phyloP scores from a whole-genome alignment of 768 basidiomycete species.

The Botryobasidium botryosum region DNA sequence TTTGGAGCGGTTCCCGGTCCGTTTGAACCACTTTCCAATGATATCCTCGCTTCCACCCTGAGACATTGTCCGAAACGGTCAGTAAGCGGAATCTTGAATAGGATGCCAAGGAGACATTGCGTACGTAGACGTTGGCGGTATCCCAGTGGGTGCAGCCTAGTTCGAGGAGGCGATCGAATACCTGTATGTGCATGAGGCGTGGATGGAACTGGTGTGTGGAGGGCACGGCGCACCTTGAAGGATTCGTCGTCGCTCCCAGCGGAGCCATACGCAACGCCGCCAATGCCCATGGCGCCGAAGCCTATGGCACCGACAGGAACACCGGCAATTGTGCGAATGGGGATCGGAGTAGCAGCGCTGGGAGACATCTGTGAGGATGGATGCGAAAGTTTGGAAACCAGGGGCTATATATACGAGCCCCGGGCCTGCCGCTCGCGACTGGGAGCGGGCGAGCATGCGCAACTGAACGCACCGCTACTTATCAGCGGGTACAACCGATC shows the following conservation, averaged over 20 bases:
- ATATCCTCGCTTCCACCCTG: constrained; percentile 26
- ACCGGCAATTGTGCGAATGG: constrained; percentile 30
- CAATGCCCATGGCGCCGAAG: constrained; percentile 40
- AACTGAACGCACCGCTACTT: too few species aligned
- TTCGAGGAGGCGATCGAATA: constrained; percentile 28
- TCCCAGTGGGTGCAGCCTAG: constrained; percentile 34
- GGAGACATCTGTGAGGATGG: too few species aligned
- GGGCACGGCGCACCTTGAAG: constrained; percentile 28
- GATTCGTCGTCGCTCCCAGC: constrained; percentile 36
- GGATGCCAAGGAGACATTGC: constrained; percentile 23
- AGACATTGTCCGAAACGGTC: background rate
- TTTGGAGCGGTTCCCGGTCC: constrained; percentile 31
- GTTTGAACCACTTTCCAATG: constrained; percentile 34
- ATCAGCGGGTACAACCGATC: too few species aligned
- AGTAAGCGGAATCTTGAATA: background rate
- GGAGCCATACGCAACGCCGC: constrained; percentile 20
- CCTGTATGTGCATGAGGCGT: constrained; percentile 13
- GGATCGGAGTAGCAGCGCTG: too few species aligned
- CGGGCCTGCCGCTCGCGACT: too few species aligned
- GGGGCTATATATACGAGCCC: too few species aligned
- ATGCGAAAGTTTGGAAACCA: too few species aligned
- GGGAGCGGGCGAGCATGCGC: too few species aligned
- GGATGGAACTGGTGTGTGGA: background rate
- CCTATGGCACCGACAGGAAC: constrained; percentile 35
- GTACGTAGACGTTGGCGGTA: background rate